Percentiles rank a stretch among this genome's conserved stretches.
These are phyloP conservation scores for Conoideocrella luteorostrata DNA, from an alignment of 2,329 filamentous ascomycete genomes.

Conservation along the genomic window DNA sequence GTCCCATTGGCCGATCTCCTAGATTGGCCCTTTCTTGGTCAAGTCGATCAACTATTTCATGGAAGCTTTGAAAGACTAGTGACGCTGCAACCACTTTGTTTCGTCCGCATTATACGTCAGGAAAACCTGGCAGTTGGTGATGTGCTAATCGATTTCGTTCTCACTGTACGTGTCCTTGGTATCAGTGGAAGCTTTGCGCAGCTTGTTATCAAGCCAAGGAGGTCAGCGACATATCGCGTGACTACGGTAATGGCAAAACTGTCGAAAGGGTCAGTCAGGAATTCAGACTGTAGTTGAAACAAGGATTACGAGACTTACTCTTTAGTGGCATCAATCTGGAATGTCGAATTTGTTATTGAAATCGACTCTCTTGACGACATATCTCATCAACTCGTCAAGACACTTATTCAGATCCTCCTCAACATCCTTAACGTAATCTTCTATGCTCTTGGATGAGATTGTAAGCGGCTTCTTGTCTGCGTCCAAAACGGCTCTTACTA, in stretches of 20 bases:
- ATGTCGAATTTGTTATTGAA: constrained; percentile 8
- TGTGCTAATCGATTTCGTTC: constrained; percentile 19
- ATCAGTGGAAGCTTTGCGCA: constrained; percentile 6
- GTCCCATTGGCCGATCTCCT: constrained; percentile 11
- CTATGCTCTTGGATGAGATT: background rate
- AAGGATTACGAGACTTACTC: too few relatives aligned
- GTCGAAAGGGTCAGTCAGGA: constrained; percentile 1
- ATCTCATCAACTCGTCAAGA: constrained; percentile 9
- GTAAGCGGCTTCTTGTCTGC: background rate
- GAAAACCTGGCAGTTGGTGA: constrained; percentile 19
- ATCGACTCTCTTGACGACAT: constrained; percentile 13
- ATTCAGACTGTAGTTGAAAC: too few relatives aligned
- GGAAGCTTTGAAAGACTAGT: constrained; percentile 14
- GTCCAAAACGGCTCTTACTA: background rate
- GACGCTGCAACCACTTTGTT: constrained; percentile 16
- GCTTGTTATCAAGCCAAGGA: constrained; percentile 15
- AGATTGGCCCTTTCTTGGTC: constrained; percentile 11
- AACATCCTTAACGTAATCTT: background rate
- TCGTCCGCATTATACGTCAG: constrained; percentile 17
- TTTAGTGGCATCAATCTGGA: constrained; percentile 15
- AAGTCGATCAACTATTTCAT: constrained; percentile 13
- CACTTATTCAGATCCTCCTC: constrained; percentile 5
- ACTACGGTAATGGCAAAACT: constrained; percentile 18
- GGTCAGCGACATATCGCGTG: constrained; percentile 16
- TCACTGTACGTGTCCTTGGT: constrained; percentile 9